Percentiles rank a stretch among this genome's conserved stretches.
Evolutionary conservation across 805 yeast species (phyloP).

Genomic region (Hanseniaspora nectarophila): DNA sequence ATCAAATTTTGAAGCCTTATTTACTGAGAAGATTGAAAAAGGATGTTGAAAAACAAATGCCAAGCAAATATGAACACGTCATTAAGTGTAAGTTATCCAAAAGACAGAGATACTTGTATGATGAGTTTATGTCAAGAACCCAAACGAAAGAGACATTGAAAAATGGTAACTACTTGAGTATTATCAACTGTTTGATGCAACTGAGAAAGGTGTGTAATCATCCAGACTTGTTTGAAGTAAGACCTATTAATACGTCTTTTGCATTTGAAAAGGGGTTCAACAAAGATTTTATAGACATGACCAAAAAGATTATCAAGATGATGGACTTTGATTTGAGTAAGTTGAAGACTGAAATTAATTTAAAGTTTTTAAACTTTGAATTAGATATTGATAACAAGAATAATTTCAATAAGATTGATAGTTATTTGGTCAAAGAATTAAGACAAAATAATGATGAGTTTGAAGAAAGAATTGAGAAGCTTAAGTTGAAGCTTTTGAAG

Average conservation of each 20-base stretch:
- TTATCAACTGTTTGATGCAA: conserved; percentile 95
- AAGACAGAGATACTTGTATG: conserved; percentile 82
- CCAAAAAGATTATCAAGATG: conserved; percentile 1
- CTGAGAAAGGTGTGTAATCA: conserved; percentile 92
- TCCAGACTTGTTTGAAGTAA: conserved; percentile 88
- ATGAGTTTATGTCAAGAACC: conserved; percentile 94
- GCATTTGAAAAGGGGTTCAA: conserved; percentile 58
- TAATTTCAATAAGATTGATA: not conserved
- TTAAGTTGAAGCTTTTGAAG: not conserved
- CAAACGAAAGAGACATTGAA: conserved; percentile 88
- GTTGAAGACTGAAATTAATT: conserved; percentile 30
- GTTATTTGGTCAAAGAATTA: not conserved
- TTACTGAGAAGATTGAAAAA: conserved; percentile 80
- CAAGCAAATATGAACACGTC: conserved; percentile 91
- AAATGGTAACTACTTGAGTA: conserved; percentile 87
- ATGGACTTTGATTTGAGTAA: not conserved
- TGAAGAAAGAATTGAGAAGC: conserved; percentile 19
- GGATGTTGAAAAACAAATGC: conserved; percentile 98
- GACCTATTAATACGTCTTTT: conserved; percentile 87
- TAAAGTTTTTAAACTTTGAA: conserved; percentile 49
- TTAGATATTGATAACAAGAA: conserved; percentile 22
- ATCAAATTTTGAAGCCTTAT: conserved; percentile 88
- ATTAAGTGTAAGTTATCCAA: conserved; percentile 85
- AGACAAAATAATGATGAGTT: not conserved
- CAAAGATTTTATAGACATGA: conserved; percentile 33